Percentiles rank a stretch among this genome's conserved stretches.
Evolutionary conservation across 2,329 filamentous ascomycete genomes (phyloP).

Genomic region (Beauveria sp.): DNA sequence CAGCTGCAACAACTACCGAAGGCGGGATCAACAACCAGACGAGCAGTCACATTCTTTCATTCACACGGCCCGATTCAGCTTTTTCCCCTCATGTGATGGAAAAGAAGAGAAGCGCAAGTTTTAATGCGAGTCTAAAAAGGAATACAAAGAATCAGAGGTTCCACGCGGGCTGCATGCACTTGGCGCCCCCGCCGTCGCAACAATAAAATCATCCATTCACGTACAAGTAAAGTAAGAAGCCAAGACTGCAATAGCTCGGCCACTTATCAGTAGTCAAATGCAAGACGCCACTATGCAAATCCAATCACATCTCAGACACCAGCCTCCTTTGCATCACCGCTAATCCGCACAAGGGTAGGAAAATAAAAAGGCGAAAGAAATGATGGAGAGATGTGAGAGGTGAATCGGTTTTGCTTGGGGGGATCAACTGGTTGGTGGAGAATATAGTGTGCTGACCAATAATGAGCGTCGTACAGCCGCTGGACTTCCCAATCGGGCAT

Average conservation of each 20-base stretch:
- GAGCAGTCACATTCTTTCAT: neutral
- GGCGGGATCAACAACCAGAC: neutral
- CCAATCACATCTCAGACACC: neutral
- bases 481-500: constrained; percentile 4
- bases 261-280: too few species aligned
- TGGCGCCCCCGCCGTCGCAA: neutral
- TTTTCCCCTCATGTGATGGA: too few species aligned
- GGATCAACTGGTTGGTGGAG: neutral
- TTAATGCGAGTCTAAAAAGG: too few species aligned
- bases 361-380: neutral
- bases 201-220: neutral
- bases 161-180: neutral
- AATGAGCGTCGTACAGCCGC: neutral
- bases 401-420: too few species aligned
- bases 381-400: too few species aligned
- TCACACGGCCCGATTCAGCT: too few species aligned
- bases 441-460: neutral
- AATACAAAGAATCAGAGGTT: too few species aligned
- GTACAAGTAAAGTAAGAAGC: too few species aligned
- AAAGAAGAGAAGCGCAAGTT: too few species aligned
- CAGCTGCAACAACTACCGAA: constrained; percentile 2
- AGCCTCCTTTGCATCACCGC: too few species aligned
- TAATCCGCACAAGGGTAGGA: neutral
- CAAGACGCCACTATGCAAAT: neutral
- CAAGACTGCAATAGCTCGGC: too few species aligned